Evolutionary conservation across 768 basidiomycete species (phyloP).

Genomic region (Harrya chromipes): DNA sequence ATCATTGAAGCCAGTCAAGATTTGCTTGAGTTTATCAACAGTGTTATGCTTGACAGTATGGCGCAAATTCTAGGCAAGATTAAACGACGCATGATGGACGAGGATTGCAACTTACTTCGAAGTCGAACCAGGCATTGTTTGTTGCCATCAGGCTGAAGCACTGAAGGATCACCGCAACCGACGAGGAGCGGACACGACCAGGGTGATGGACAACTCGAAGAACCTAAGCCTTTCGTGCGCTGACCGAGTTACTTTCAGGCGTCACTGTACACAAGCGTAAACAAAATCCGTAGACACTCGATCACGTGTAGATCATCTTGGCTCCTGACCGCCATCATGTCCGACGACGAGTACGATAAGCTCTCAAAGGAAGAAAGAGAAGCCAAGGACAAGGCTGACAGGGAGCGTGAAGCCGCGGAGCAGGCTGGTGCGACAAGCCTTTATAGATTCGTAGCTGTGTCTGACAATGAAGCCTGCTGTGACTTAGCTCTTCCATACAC

Average conservation of each 20-base stretch:
- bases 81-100: constrained; percentile 14
- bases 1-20: constrained; percentile 73
- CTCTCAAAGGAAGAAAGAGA: constrained; percentile 76
- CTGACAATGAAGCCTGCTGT: constrained; percentile 15
- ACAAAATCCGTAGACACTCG: constrained; percentile 15
- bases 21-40: constrained; percentile 83
- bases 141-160: constrained; percentile 50
- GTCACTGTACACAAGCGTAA: constrained; percentile 34
- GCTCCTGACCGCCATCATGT: constrained; percentile 28
- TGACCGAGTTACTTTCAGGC: constrained; percentile 15
- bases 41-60: constrained; percentile 74
- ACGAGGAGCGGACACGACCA: constrained; percentile 11
- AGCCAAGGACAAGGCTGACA: constrained; percentile 62
- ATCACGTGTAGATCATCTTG: constrained; percentile 31
- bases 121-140: constrained; percentile 64
- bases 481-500: constrained; percentile 76
- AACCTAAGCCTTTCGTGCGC: constrained; percentile 7
- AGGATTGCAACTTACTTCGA: constrained; percentile 51
- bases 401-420: constrained; percentile 68
- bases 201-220: constrained; percentile 9
- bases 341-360: constrained; percentile 65
- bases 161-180: constrained; percentile 2
- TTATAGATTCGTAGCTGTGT: constrained; percentile 13
- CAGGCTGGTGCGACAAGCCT: constrained; percentile 67
- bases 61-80: constrained; percentile 54